Evolutionary conservation across 78 protist genomes (phyloP), one percentile per base, ranked within the genome.

Genomic region (Pigoraptor vietnamica): DNA sequence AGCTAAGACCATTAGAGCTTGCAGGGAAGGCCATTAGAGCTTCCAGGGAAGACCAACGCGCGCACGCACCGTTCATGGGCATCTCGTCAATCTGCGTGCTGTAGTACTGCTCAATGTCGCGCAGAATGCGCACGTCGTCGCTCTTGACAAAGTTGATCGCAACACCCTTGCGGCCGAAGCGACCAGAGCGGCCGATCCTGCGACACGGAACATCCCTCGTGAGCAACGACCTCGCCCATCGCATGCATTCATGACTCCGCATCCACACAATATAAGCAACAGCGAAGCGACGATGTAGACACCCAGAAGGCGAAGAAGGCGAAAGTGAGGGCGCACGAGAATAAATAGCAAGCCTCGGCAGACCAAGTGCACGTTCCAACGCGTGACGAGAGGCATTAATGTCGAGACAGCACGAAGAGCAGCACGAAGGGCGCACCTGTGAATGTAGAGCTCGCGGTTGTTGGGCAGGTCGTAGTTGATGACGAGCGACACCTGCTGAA

Each of bases 91-190:
- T 98, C 91, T 90, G 40, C 56, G 99, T 98, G 87, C 92, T 32
- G 97, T 97, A 98, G 90, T 92, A 97, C n/a, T 86, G 95, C 92
- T 98, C 99, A 40, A 99, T 92, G 36, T 99, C 99, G 6, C 97
- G 94, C 87, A 99, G 94, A 38, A 92, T 93, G 39, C 95, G 95
- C 88, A 93, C 95, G 93, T 99, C 99, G 38, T 96, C 97, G 55
- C 39, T 33, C n/a, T 98, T 98, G 91, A 98, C 99, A 83, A 99
- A 98, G 97, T 98, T 98, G 95, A 99, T 98, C 81, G 99, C 99
- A 81, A 98, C 99, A 90, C 99, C 99, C 95, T 98, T 98, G 38
- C 99, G 94, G 25, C 99, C 99, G 95, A 96, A 99, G 34, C 99
- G 97, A 33, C 99, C 99, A 0, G 97, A 91, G 25, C 99, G 98